Percentiles rank a stretch among this genome's conserved stretches.
Conservation (phyloP, 306 rosid genomes). For the Malus asiatica region DNA sequence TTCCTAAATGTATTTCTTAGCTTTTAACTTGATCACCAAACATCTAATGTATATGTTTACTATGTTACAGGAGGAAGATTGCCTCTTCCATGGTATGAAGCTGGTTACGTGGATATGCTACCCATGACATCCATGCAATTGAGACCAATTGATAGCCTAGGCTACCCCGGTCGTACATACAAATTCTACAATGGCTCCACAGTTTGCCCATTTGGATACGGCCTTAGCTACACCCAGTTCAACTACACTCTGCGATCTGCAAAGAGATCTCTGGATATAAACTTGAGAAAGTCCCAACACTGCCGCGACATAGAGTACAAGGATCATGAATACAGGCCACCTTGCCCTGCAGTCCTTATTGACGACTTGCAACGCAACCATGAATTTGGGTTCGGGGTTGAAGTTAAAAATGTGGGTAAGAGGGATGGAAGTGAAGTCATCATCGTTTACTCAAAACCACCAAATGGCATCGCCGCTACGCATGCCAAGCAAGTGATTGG, state of each 20-base stretch:
- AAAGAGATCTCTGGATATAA: neutral
- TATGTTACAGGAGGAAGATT: slow-evolving; percentile 29
- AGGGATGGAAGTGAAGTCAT: slow-evolving; percentile 22
- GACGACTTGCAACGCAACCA: slow-evolving; percentile 15
- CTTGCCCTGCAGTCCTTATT: slow-evolving; percentile 13
- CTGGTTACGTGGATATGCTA: slow-evolving; percentile 12
- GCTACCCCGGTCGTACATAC: slow-evolving; percentile 33
- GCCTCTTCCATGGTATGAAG: slow-evolving; percentile 28
- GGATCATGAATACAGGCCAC: neutral
- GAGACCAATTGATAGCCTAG: slow-evolving; percentile 17
- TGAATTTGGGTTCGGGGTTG: neutral
- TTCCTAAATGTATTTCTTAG: too few relatives aligned
- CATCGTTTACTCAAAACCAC: slow-evolving; percentile 24
- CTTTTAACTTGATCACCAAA: too few relatives aligned
- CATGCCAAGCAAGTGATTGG: slow-evolving; percentile 25
- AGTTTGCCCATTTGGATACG: slow-evolving; percentile 26
- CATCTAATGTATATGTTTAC: too few relatives aligned
- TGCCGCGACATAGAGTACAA: slow-evolving; percentile 15
- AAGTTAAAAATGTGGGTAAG: slow-evolving; percentile 6
- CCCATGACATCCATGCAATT: slow-evolving; percentile 27
- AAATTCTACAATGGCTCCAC: slow-evolving; percentile 27
- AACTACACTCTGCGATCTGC: slow-evolving; percentile 9
- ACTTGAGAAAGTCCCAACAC: neutral
- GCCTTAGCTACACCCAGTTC: slow-evolving; percentile 29
- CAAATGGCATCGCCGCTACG: slow-evolving; percentile 3